Evolutionary conservation across 371 early-diverging fungal species (phyloP), one percentile per base, ranked within the genome.

Genomic region (Syncephalastrum sp.): DNA sequence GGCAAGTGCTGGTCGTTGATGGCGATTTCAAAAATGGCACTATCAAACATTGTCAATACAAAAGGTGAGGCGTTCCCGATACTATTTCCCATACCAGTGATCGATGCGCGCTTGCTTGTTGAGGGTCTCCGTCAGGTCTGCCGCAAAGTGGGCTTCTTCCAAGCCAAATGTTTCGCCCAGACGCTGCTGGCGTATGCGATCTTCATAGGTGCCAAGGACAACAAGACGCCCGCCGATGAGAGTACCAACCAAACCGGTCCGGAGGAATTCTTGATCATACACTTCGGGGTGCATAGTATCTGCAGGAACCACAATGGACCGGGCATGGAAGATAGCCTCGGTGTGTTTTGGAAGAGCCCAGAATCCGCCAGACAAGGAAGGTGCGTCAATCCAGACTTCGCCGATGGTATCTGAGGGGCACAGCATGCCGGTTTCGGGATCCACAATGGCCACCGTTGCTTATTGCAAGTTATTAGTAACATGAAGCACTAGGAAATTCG

Each of bases 301-400:
- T 0, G 80, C 61, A 6, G 80, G 79, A 0, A 84, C 77, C 3
- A 86, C 51, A 19, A 79, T 57, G 3, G 87, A 84, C 3, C 75
- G 70, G 0, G 91, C 92, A 47, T 84, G 82, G 65, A 91, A 92
- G 3, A 91, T 82, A 14, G 82, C 78, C 42, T 89, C 85, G 0
- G 85, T 88, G 33, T 89, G 81, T 53, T 81, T 82, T 5, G 90
- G 88, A 29, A 92, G 72, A 13, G 79, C 87, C 91, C 91, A 92
- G 72, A 93, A 93, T 2, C 90, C 90, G 29, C 85, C 86, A 5
- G 89, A 86, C 24, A 93, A 64, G 8, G 84, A 83, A 15, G 88
- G 89, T 0, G 87, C 83, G 63, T 87, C 85, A 5, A 92, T 79
- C 92, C 93, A 93, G 16, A 94, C 79, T 68, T 94, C 95, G 33